These are phyloP conservation scores for Chloranthus sessilifolius DNA, from an alignment of 164 flowering plant genomes.

Conservation along the genomic window DNA sequence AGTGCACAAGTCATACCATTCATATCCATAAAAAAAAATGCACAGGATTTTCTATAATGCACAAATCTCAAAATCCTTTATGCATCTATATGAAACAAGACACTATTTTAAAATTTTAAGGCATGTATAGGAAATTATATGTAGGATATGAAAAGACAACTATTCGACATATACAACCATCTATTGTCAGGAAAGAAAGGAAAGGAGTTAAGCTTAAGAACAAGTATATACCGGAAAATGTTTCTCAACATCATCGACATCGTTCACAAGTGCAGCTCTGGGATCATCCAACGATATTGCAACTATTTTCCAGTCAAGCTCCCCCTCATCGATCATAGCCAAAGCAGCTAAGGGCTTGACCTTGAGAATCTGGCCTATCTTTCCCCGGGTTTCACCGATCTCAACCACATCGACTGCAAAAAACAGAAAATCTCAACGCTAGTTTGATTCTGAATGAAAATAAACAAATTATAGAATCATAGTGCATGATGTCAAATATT, in stretches of 20 bases:
- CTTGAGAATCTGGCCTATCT: conserved; percentile 76
- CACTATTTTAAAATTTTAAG: too few species aligned
- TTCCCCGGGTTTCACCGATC: conserved; percentile 68
- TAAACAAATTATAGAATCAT: neutral
- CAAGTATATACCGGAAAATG: conserved; percentile 99
- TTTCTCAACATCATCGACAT: conserved; percentile 86
- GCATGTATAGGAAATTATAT: neutral
- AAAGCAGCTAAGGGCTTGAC: conserved; percentile 91
- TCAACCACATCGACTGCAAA: conserved; percentile 96
- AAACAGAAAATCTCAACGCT: conserved; percentile 1
- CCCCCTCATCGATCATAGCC: conserved; percentile 99
- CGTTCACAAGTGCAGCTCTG: conserved; percentile 84
- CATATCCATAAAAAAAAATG: too few species aligned
- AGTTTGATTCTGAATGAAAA: neutral
- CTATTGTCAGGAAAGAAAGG: too few species aligned
- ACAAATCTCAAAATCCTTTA: too few species aligned
- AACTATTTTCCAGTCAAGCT: conserved; percentile 99
- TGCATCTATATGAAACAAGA: too few species aligned
- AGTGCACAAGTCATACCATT: too few species aligned
- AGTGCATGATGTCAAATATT: neutral
- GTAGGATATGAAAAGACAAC: too few species aligned
- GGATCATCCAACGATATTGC: conserved; percentile 95
- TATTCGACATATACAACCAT: too few species aligned
- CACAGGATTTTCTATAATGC: too few species aligned
- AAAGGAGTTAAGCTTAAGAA: too few species aligned